Percentiles rank a stretch among this genome's conserved stretches.
phyloP scores from a whole-genome alignment of 345 rosid species.

The Eutrema yunnanense region DNA sequence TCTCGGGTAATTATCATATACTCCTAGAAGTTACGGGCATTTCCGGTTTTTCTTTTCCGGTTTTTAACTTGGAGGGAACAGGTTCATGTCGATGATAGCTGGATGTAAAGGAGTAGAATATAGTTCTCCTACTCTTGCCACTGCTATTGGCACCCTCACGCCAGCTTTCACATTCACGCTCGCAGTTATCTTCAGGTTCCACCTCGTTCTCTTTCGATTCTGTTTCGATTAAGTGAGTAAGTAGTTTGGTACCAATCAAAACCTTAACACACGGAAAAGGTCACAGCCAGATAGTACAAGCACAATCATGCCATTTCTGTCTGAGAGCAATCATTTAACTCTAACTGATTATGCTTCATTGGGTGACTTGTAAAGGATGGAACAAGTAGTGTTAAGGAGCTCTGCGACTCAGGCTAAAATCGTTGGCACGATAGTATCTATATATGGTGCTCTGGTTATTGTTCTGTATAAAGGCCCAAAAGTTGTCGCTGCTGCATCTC shows the following conservation, averaged over 20 bases:
- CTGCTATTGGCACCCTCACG: constrained; percentile 26
- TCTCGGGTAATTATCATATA: constrained; percentile 13
- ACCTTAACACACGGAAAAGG: too few relatives aligned
- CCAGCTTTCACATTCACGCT: constrained; percentile 28
- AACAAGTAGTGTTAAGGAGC: too few relatives aligned
- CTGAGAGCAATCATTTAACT: not conserved
- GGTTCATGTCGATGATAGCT: constrained; percentile 8
- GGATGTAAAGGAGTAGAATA: constrained; percentile 23
- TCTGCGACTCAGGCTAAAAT: constrained; percentile 25
- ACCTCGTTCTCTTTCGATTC: not conserved
- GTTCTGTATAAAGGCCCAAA: constrained; percentile 22
- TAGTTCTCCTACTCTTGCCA: constrained; percentile 27
- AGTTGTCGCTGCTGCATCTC: not conserved
- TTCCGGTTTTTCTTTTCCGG: not conserved
- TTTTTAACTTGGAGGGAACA: constrained; percentile 10
- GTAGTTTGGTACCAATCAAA: too few relatives aligned
- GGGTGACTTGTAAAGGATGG: constrained; percentile 12
- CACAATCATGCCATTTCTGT: too few relatives aligned
- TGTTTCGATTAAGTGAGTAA: not conserved
- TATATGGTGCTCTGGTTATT: constrained; percentile 28
- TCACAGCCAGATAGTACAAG: not conserved
- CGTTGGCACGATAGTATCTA: constrained; percentile 27
- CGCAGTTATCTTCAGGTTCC: constrained; percentile 26
- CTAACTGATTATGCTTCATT: not conserved
- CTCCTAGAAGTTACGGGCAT: not conserved